Conservation (phyloP, 2,329 filamentous ascomycete genomes). For the Xenoacremonium recifei region DNA sequence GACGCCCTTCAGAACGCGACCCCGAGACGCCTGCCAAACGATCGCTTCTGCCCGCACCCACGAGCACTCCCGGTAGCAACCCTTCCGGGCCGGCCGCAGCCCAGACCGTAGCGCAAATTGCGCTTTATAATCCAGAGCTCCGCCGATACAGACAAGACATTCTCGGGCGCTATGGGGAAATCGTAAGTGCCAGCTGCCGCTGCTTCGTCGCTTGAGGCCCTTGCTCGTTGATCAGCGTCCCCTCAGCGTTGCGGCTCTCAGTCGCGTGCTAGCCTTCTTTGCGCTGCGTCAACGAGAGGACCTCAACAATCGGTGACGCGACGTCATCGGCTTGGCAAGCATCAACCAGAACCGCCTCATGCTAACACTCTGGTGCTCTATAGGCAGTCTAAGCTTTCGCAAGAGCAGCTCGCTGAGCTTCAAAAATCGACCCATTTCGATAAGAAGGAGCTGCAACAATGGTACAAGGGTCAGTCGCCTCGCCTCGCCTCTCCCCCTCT, state of each 20-base stretch:
- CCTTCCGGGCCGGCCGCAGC: conserved; percentile 8
- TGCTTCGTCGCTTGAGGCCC: too few relatives aligned
- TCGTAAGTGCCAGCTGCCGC: conserved; percentile 55
- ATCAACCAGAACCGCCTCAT: conserved; percentile 9
- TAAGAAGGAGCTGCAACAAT: conserved; percentile 99
- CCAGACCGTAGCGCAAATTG: conserved; percentile 25
- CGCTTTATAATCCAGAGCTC: conserved; percentile 14
- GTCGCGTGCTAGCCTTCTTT: too few relatives aligned
- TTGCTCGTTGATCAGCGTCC: too few relatives aligned
- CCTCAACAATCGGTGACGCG: conserved; percentile 14
- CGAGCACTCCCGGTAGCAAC: too few relatives aligned
- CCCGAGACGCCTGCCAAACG: too few relatives aligned
- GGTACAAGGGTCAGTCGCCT: conserved; percentile 87
- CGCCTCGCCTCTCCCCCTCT: conserved; percentile 1
- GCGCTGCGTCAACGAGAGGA: too few relatives aligned
- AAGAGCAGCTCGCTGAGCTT: conserved; percentile 91
- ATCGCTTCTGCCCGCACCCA: background rate
- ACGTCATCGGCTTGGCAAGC: conserved; percentile 21
- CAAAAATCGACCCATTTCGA: conserved; percentile 98
- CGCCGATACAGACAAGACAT: conserved; percentile 10
- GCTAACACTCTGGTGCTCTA: conserved; percentile 18
- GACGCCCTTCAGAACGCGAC: background rate
- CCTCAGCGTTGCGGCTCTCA: too few relatives aligned
- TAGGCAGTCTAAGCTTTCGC: conserved; percentile 97
- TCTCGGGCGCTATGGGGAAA: conserved; percentile 45